phyloP scores from a whole-genome alignment of 1,139 yeast genomes.

The Meyerozyma sp. region DNA sequence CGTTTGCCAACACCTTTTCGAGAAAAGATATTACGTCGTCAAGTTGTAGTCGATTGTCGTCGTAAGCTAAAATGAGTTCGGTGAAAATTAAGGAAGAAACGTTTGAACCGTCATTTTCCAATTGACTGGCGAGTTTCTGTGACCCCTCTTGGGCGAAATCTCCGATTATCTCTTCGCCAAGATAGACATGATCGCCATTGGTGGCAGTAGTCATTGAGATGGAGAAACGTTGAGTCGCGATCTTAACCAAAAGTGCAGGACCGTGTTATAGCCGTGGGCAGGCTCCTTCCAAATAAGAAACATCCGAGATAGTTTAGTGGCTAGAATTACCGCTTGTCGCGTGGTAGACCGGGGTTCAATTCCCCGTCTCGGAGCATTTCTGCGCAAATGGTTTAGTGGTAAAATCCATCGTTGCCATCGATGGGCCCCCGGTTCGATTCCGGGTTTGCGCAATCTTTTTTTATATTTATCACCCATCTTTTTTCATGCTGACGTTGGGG shows the following conservation, averaged over 20 bases:
- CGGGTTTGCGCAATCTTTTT: slow-evolving; percentile 13
- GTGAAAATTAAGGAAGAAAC: slow-evolving; percentile 21
- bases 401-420: slow-evolving; percentile 16
- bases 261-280: neutral
- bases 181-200: neutral
- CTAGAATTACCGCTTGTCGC: slow-evolving; percentile 48
- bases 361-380: slow-evolving; percentile 57
- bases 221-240: neutral
- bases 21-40: slow-evolving; percentile 25
- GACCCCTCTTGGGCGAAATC: neutral
- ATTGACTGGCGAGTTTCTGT: neutral
- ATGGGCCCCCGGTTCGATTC: slow-evolving; percentile 17
- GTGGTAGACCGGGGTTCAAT: slow-evolving; percentile 68
- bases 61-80: slow-evolving; percentile 29
- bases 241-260: too few relatives aligned
- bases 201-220: neutral
- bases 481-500: slow-evolving; percentile 1
- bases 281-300: neutral
- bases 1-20: slow-evolving; percentile 25
- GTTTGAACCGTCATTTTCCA: neutral
- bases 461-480: neutral
- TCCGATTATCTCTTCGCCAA: neutral
- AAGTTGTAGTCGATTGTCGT: slow-evolving; percentile 19
- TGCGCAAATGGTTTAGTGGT: slow-evolving; percentile 16
- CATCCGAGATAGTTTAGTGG: slow-evolving; percentile 44